phyloP scores from a whole-genome alignment of 2,329 filamentous ascomycete species.

The Xylaria sp. region DNA sequence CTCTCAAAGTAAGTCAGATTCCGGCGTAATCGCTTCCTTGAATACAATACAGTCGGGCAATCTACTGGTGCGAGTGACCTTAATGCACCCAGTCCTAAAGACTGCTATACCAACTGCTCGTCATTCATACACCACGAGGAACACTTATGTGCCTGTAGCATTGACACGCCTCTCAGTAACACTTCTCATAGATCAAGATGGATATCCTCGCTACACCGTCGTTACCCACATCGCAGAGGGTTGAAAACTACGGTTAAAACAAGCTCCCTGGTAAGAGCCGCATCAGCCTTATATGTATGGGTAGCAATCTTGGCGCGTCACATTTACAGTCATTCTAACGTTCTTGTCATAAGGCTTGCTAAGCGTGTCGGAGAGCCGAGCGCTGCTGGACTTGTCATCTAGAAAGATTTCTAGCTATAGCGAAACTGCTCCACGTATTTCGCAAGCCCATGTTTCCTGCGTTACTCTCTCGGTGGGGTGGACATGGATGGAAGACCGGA shows the following conservation, averaged over 20 bases:
- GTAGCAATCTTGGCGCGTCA: neutral
- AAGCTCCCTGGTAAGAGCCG: neutral
- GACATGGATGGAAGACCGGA: neutral
- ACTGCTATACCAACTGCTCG: neutral
- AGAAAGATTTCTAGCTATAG: slow-evolving; percentile 11
- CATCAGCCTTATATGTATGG: neutral
- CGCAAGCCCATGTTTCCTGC: slow-evolving; percentile 3
- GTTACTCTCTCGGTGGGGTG: neutral
- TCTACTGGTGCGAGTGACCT: neutral
- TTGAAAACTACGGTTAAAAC: neutral
- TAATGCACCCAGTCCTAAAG: neutral
- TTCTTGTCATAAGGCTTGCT: slow-evolving; percentile 11
- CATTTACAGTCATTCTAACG: neutral
- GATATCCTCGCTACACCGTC: neutral
- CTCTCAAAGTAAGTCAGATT: neutral
- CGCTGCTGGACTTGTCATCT: neutral
- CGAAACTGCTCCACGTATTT: slow-evolving; percentile 17
- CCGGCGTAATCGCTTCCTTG: neutral
- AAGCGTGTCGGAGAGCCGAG: neutral
- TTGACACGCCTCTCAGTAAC: neutral
- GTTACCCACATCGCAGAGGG: neutral
- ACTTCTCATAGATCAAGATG: neutral
- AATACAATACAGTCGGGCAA: neutral
- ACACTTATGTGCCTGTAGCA: neutral
- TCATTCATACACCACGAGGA: neutral